Conservation (phyloP, 2,329 filamentous ascomycete genomes). For the Bipolaris cookei region DNA sequence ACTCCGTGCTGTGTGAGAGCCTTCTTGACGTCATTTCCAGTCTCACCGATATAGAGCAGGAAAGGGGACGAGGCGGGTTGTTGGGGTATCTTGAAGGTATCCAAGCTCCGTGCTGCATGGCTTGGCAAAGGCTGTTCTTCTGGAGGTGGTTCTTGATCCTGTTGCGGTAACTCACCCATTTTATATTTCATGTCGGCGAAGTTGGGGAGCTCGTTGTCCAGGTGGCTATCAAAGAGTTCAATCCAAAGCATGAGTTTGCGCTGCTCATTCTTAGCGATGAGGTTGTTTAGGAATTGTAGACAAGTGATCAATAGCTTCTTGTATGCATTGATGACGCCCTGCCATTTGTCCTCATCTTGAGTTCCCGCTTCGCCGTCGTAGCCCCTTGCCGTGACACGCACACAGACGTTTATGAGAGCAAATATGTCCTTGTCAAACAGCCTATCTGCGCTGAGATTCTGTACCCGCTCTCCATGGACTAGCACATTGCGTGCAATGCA, state of each 20-base stretch:
- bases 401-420: conserved; percentile 67
- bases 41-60: conserved; percentile 50
- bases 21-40: conserved; percentile 49
- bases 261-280: conserved; percentile 69
- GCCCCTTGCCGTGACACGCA: conserved; percentile 67
- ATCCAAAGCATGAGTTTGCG: conserved; percentile 70
- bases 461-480: conserved; percentile 65
- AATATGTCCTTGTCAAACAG: conserved; percentile 67
- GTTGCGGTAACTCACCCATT: conserved; percentile 39
- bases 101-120: conserved; percentile 34
- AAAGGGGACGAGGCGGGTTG: conserved; percentile 51
- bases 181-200: conserved; percentile 48
- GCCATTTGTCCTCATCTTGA: conserved; percentile 68
- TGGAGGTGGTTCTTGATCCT: conserved; percentile 27
- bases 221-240: conserved; percentile 66
- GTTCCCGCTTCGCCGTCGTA: conserved; percentile 69
- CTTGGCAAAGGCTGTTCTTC: conserved; percentile 20
- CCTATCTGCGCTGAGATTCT: conserved; percentile 67
- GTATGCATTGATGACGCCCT: conserved; percentile 69
- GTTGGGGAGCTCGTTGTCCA: conserved; percentile 49
- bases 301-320: conserved; percentile 70
- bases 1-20: conserved; percentile 44
- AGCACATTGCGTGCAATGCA: conserved; percentile 68
- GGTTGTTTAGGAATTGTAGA: conserved; percentile 70
- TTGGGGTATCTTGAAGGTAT: conserved; percentile 45